phyloP scores from a whole-genome alignment of 1,284 basidiomycete species.

The Lentinula novae-zelandiae region DNA sequence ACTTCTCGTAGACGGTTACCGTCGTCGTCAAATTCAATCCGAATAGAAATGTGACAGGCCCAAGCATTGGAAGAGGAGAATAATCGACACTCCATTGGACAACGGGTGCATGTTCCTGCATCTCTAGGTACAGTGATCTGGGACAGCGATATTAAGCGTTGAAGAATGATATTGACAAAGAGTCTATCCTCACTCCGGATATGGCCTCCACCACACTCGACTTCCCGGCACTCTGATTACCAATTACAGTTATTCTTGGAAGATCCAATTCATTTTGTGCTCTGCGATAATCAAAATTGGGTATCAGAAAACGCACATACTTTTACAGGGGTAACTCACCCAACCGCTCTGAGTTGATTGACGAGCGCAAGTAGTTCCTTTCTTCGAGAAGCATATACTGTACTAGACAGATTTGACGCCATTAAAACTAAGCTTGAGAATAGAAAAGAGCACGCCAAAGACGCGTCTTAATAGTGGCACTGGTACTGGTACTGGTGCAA shows the following conservation, averaged over 20 bases:
- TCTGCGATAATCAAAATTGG: slow-evolving; percentile 7
- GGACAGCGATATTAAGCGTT: neutral
- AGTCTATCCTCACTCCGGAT: slow-evolving; percentile 23
- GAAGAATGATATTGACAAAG: neutral
- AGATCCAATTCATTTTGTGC: slow-evolving; percentile 23
- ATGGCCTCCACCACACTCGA: slow-evolving; percentile 31
- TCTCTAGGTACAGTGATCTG: slow-evolving; percentile 27
- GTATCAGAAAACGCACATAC: neutral
- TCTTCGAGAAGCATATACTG: slow-evolving; percentile 11
- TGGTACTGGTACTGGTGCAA: no score
- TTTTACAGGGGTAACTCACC: slow-evolving; percentile 4
- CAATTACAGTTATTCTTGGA: slow-evolving; percentile 25
- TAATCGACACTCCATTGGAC: slow-evolving; percentile 24
- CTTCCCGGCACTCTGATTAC: slow-evolving; percentile 32
- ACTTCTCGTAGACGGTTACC: slow-evolving; percentile 17
- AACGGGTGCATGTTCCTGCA: slow-evolving; percentile 33
- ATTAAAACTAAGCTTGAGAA: neutral
- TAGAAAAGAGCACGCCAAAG: no score
- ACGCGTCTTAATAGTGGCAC: no score
- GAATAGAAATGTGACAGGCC: slow-evolving; percentile 26
- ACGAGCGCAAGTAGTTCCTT: slow-evolving; percentile 15
- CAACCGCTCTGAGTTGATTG: slow-evolving; percentile 14
- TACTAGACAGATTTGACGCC: slow-evolving; percentile 8
- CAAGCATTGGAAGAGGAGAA: slow-evolving; percentile 17
- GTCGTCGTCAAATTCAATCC: slow-evolving; percentile 18